Conservation (phyloP, 192 early-diverging fungal species). For the Coemansia nantahalensis region DNA sequence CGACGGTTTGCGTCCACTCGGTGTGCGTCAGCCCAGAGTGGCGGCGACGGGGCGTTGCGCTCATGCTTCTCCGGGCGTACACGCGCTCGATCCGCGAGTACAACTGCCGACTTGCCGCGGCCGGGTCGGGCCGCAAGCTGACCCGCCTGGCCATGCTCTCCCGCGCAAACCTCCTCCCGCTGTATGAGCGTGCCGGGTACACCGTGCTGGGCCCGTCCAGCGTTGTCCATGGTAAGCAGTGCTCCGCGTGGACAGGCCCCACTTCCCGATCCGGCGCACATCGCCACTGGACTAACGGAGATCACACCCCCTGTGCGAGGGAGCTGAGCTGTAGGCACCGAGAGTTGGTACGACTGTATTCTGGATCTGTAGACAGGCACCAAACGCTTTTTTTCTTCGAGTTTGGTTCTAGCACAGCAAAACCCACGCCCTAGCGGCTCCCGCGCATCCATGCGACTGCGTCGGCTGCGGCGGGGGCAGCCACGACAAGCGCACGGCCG, state of each 20-base stretch:
- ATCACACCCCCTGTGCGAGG: too few relatives aligned
- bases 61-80: constrained; percentile 52
- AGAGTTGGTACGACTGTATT: constrained; percentile 45
- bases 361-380: constrained; percentile 15
- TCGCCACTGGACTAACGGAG: too few relatives aligned
- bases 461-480: constrained; percentile 1
- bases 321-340: constrained; percentile 9
- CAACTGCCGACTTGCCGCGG: constrained; percentile 6
- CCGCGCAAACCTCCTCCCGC: constrained; percentile 51
- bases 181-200: constrained; percentile 69
- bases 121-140: constrained; percentile 18
- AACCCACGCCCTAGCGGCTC: neutral
- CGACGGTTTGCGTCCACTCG: constrained; percentile 65
- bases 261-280: too few relatives aligned
- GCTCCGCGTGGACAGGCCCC: too few relatives aligned
- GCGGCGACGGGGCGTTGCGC: constrained; percentile 61
- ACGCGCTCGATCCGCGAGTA: constrained; percentile 32
- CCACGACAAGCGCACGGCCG: constrained; percentile 13
- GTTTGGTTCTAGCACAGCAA: neutral
- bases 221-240: constrained; percentile 57
- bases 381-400: neutral
- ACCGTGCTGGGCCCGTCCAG: constrained; percentile 53
- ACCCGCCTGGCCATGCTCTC: constrained; percentile 58
- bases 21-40: constrained; percentile 56
- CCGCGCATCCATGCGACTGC: constrained; percentile 26